A percentile compares a stretch with the other conserved stretches of the same genome.
These are phyloP conservation scores for Acanthamoeba pearcei DNA, from an alignment of 208 protist genomes.

Conservation along the genomic window DNA sequence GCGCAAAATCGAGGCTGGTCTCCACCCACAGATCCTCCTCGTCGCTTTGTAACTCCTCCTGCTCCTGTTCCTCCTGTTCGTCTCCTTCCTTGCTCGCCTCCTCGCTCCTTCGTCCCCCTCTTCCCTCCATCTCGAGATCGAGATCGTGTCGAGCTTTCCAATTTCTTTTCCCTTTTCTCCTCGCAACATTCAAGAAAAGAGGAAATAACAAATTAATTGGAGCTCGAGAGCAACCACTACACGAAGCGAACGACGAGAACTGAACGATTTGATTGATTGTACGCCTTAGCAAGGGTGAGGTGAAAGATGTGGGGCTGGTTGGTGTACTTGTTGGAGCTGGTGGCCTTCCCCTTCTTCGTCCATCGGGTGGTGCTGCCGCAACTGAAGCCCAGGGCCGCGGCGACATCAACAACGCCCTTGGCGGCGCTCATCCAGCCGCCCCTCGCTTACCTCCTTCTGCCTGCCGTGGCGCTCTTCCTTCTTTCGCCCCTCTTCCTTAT, in stretches of 20 bases:
- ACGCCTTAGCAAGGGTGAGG: not conserved
- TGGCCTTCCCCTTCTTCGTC: conserved; percentile 37
- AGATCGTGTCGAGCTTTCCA: no score
- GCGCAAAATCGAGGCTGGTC: not conserved
- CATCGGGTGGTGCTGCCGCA: conserved; percentile 45
- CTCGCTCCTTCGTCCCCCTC: not conserved
- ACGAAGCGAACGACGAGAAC: no score
- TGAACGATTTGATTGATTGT: not conserved
- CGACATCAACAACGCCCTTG: not conserved
- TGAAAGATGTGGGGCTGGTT: conserved; percentile 68
- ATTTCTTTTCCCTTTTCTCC: not conserved
- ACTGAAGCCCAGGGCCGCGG: not conserved
- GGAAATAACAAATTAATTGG: not conserved
- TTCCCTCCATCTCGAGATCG: not conserved
- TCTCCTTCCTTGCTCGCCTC: not conserved
- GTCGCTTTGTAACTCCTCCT: not conserved
- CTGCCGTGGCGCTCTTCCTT: not conserved
- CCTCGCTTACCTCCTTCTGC: conserved; percentile 27
- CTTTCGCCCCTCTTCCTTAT: conserved; percentile 32
- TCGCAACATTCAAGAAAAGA: not conserved
- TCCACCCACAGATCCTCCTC: not conserved
- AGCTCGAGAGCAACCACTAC: not conserved
- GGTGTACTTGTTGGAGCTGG: conserved; percentile 34
- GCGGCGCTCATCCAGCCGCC: conserved; percentile 41
- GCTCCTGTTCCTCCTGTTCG: not conserved